phyloP scores from a whole-genome alignment of 2,329 filamentous ascomycete genomes.

The Colletotrichum tofieldiae region DNA sequence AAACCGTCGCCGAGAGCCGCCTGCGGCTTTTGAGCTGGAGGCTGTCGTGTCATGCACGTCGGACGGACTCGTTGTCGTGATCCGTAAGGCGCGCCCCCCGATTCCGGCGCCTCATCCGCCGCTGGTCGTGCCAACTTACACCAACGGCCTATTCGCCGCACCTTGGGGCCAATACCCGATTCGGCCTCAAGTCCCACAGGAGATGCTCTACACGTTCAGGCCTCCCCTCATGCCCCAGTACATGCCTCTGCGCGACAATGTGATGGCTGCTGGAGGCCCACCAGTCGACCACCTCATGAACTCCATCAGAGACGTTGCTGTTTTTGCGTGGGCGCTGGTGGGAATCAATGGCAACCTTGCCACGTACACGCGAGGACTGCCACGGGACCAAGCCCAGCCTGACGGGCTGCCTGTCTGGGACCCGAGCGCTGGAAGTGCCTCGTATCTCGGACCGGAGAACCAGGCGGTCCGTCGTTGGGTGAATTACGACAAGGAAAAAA shows the following conservation, averaged over 20 bases:
- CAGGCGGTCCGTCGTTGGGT: constrained; percentile 51
- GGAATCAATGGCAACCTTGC: constrained; percentile 85
- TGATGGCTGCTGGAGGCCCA: constrained; percentile 67
- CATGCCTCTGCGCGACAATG: constrained; percentile 61
- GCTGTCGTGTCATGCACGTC: constrained; percentile 94
- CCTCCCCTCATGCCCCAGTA: constrained; percentile 61
- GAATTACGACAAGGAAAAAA: constrained; percentile 42
- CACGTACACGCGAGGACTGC: constrained; percentile 73
- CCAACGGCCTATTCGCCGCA: constrained; percentile 82
- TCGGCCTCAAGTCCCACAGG: constrained; percentile 60
- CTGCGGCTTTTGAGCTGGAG: constrained; percentile 79
- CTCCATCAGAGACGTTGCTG: constrained; percentile 86
- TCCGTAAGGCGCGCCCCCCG: constrained; percentile 80
- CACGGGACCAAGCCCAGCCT: constrained; percentile 73
- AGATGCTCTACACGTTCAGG: constrained; percentile 61
- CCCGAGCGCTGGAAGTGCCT: constrained; percentile 53
- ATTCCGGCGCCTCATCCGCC: constrained; percentile 73
- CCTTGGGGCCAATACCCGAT: constrained; percentile 84
- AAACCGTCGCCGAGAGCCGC: constrained; percentile 47
- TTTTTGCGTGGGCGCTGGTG: constrained; percentile 88
- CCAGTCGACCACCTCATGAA: constrained; percentile 78
- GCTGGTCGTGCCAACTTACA: constrained; percentile 61
- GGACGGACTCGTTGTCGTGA: constrained; percentile 86
- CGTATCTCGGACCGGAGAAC: constrained; percentile 56
- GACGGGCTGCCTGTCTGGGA: constrained; percentile 75